Conservation (phyloP, 352 stramenopile species). For the Globisporangium parvum region DNA sequence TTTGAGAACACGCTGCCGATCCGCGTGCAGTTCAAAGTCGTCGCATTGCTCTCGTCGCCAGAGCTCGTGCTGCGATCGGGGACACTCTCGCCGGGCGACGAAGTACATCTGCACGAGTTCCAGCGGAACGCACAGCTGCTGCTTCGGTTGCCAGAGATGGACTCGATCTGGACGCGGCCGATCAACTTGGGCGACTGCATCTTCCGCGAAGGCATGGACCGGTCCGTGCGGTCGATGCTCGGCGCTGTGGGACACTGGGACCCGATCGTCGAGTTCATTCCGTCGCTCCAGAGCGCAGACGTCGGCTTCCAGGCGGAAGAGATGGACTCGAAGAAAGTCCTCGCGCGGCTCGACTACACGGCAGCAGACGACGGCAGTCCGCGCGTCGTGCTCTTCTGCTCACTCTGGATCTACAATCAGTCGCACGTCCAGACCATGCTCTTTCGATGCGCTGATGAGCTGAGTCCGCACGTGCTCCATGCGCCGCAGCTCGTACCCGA, state of each 20-base stretch:
- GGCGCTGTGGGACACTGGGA: slow-evolving; percentile 44
- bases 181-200: slow-evolving; percentile 78
- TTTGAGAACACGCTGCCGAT: slow-evolving; percentile 87
- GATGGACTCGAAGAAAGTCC: slow-evolving; percentile 52
- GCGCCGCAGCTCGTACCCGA: slow-evolving; percentile 63
- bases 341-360: slow-evolving; percentile 80
- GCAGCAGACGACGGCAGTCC: slow-evolving; percentile 75
- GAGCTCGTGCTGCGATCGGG: slow-evolving; percentile 42
- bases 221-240: slow-evolving; percentile 55
- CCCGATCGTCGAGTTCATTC: slow-evolving; percentile 70
- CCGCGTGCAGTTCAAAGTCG: slow-evolving; percentile 78
- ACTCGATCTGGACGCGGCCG: slow-evolving; percentile 73
- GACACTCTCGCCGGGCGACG: slow-evolving; percentile 76
- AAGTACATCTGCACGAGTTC: slow-evolving; percentile 80
- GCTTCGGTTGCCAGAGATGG: slow-evolving; percentile 78
- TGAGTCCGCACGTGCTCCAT: slow-evolving; percentile 30
- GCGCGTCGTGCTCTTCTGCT: slow-evolving; percentile 78
- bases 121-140: slow-evolving; percentile 65
- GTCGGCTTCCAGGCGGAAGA: slow-evolving; percentile 68
- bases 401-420: slow-evolving; percentile 89
- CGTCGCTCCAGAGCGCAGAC: slow-evolving; percentile 39
- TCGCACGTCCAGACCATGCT: slow-evolving; percentile 77
- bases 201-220: slow-evolving; percentile 71
- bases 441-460: slow-evolving; percentile 64
- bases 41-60: slow-evolving; percentile 27